Base-by-base conservation (phyloP, 139 green algal species). In the Pseudopediastrum boryanum region DNA sequence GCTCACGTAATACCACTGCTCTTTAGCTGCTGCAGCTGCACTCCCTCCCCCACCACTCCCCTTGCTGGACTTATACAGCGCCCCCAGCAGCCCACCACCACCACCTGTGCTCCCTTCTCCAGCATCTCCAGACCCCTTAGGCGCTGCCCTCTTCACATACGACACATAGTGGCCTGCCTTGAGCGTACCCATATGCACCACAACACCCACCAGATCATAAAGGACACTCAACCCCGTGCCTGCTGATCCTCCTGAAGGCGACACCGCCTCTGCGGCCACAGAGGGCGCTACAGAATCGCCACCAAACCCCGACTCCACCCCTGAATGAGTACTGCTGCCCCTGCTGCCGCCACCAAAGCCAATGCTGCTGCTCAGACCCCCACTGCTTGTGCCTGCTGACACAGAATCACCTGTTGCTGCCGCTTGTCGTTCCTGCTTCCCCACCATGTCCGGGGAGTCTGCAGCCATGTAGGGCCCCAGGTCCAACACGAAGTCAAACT, bases 131-230 rank as follows among this genome's bases (percentile, higher is more conserved):
- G 10, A 36, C 6, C 33, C 51, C n/a, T 58, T 58, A 35, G 62
- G 46, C 6, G 23, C 13, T 43, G 31, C 39, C 0, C 83, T 56
- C 62, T 73, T 82, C 16, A 94, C 90, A 70, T 90, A 94, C 0
- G 90, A 79, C 12, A 94, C 88, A 46, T 94, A 94, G 75, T 94
- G 90, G 4, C 90, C 90, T 16, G 62, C 78, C 1, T 77, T 50
- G 79, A 94, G 76, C 44, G 64, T 85, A 44, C 90, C 90, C 39
- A 79, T 86, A 67, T 94, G 90, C 84, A 93, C 90, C 48, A 94
- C 88, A n/a, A 92, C 68, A 27, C 90, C 90, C 21, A 88, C 59
- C 74, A 94, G 81, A 33, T 85, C 83, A 59, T 94, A 94, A 50
- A 43, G 48, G 48, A 81, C 41, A 6, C 16, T 58, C 19, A 13